Evolutionary conservation across 768 basidiomycete genomes (phyloP), one percentile per base, ranked within the genome.

Genomic region (Pulveroboletus sp.): DNA sequence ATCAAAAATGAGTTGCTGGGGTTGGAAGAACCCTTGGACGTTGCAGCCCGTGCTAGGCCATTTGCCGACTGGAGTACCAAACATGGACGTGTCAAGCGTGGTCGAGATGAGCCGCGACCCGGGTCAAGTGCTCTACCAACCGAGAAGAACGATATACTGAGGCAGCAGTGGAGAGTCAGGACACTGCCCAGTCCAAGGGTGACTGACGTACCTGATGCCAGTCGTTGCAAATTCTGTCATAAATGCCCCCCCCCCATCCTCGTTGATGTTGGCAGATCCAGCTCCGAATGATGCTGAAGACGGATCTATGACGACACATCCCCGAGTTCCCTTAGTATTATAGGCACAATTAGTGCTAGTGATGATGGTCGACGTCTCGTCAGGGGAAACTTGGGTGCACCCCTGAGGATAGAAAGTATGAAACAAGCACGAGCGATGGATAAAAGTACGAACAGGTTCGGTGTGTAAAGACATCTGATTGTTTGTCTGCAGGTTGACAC

Each of bases 391-490:
- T 57, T 79, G 76, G 0, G 64, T 76, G 65, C 85, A 85, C 5
- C 82, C 81, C 71, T 74, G 46, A 38, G 21, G 5, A 31, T 27
- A 30, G 11, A 1, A 43, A 35, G 11, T 13, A 8, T 51, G 47
- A 50, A 27, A 24, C 28, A 46, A 7, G 15, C 47, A 18, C 26
- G 17, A 41, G n/a, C 1, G 21, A 37, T 14, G 17, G 14, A 30
- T 40, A 32, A 43, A 46, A 14, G 27, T 48, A 64, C 73, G 24
- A 50, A 75, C 77, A 0, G 78, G 65, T 36, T 75, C 71, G 0
- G 88, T 88, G 64, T 92, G 90, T 14, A 92, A 70, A 0, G 90
- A 79, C 76, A 86, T 81, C 62, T 86, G 84, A 54, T 84, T 88
- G 47, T 72, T 69, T 4, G 73, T 72, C 37, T 77, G 76, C 43